These are phyloP conservation scores for Phytophthora ohioensis DNA, from an alignment of 352 stramenopile genomes.

Conservation along the genomic window DNA sequence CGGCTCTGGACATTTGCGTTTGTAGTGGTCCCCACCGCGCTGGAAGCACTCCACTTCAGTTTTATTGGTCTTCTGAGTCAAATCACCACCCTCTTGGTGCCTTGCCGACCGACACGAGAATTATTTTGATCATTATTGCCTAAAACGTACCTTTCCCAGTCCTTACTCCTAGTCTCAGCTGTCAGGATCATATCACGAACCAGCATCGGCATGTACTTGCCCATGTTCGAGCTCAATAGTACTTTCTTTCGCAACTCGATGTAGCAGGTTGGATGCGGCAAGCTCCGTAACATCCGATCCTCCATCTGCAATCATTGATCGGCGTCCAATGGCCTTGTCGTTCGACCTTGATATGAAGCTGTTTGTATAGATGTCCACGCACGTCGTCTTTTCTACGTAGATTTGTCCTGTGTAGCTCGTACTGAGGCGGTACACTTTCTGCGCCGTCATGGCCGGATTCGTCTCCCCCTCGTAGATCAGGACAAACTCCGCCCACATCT, in stretches of 20 bases:
- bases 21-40: not conserved
- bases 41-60: not conserved
- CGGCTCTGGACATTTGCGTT: not conserved
- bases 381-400: not conserved
- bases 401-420: not conserved
- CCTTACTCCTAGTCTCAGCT: constrained; percentile 1
- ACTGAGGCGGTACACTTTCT: constrained; percentile 2
- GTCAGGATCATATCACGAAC: constrained; percentile 5
- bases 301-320: not conserved
- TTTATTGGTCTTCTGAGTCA: not conserved
- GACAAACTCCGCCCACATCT: not conserved
- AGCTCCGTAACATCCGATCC: not conserved
- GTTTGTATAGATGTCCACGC: not conserved
- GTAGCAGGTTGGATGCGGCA: not conserved
- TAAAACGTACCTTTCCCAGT: not conserved
- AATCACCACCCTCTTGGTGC: not conserved
- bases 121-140: not conserved
- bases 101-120: not conserved
- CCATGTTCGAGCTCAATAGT: constrained; percentile 2
- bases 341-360: not conserved
- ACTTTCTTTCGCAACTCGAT: not conserved
- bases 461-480: not conserved
- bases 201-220: not conserved
- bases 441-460: not conserved
- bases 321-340: not conserved